phyloP scores from a whole-genome alignment of 768 basidiomycete species.

The Leccinum sublutescens region DNA sequence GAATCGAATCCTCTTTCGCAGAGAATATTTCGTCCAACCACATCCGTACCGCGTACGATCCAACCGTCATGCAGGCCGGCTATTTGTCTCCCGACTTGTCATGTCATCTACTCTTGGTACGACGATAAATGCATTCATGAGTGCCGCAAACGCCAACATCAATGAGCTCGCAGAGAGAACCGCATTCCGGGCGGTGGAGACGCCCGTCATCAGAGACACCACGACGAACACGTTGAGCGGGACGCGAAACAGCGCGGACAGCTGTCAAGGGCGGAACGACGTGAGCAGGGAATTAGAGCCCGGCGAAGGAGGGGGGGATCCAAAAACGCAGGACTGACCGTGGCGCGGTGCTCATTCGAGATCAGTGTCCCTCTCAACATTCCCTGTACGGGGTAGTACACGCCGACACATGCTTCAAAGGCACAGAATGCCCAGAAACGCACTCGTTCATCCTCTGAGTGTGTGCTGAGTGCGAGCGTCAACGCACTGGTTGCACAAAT shows the following conservation, averaged over 20 bases:
- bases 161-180: slow-evolving; percentile 60
- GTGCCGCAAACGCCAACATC: slow-evolving; percentile 56
- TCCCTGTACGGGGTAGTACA: slow-evolving; percentile 79
- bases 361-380: slow-evolving; percentile 68
- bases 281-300: not conserved
- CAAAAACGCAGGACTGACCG: slow-evolving; percentile 42
- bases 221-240: slow-evolving; percentile 76
- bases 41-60: not conserved
- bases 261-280: slow-evolving; percentile 33
- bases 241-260: slow-evolving; percentile 70
- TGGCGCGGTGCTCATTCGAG: slow-evolving; percentile 70
- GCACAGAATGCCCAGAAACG: slow-evolving; percentile 74
- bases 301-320: not conserved
- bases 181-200: slow-evolving; percentile 58
- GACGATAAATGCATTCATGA: slow-evolving; percentile 54
- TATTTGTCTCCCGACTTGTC: slow-evolving; percentile 17
- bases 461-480: slow-evolving; percentile 51
- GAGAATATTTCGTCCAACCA: too few relatives aligned
- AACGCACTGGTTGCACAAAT: slow-evolving; percentile 60
- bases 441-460: slow-evolving; percentile 41
- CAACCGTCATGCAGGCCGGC: slow-evolving; percentile 17
- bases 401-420: slow-evolving; percentile 75
- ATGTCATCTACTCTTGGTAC: slow-evolving; percentile 35
- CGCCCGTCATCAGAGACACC: slow-evolving; percentile 63
- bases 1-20: not conserved